phyloP scores from a whole-genome alignment of 2,329 filamentous ascomycete species.

The Calonectria ilicicola region DNA sequence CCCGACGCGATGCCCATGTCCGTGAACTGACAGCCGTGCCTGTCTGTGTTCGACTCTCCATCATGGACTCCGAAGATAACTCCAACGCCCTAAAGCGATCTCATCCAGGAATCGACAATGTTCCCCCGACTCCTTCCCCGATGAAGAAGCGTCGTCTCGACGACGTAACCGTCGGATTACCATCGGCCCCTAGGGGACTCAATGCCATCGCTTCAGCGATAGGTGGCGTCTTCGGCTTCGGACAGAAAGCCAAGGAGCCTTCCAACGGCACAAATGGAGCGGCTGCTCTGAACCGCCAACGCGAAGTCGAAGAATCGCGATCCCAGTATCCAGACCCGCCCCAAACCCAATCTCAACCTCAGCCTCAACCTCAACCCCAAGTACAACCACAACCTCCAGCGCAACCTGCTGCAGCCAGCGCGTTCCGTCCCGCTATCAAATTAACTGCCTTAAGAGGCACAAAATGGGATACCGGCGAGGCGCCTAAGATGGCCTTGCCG shows the following conservation, averaged over 20 bases:
- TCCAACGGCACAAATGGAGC: slow-evolving; percentile 16
- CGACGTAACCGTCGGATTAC: slow-evolving; percentile 35
- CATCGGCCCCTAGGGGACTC: slow-evolving; percentile 46
- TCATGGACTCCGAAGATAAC: slow-evolving; percentile 44
- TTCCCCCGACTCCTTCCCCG: slow-evolving; percentile 41
- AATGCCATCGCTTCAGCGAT: slow-evolving; percentile 48
- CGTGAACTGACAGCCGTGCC: slow-evolving; percentile 12
- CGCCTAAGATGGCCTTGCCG: slow-evolving; percentile 25
- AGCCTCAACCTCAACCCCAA: not conserved
- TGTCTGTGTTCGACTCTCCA: not conserved
- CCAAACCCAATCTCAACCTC: slow-evolving; percentile 23
- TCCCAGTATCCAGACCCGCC: slow-evolving; percentile 22
- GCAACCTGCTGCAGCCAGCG: slow-evolving; percentile 26
- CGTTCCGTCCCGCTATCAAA: slow-evolving; percentile 51
- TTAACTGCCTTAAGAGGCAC: slow-evolving; percentile 51
- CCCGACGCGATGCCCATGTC: slow-evolving; percentile 34
- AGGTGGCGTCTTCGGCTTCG: slow-evolving; percentile 42
- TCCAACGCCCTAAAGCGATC: slow-evolving; percentile 41
- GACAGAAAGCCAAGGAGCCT: slow-evolving; percentile 28
- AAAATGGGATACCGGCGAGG: slow-evolving; percentile 51
- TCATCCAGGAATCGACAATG: slow-evolving; percentile 35
- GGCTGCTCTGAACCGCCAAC: not conserved
- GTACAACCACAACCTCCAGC: not conserved
- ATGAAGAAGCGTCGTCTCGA: slow-evolving; percentile 49
- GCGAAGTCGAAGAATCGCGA: slow-evolving; percentile 16